phyloP scores from a whole-genome alignment of 192 early-diverging fungal genomes.

The Backusella tuberculispora region DNA sequence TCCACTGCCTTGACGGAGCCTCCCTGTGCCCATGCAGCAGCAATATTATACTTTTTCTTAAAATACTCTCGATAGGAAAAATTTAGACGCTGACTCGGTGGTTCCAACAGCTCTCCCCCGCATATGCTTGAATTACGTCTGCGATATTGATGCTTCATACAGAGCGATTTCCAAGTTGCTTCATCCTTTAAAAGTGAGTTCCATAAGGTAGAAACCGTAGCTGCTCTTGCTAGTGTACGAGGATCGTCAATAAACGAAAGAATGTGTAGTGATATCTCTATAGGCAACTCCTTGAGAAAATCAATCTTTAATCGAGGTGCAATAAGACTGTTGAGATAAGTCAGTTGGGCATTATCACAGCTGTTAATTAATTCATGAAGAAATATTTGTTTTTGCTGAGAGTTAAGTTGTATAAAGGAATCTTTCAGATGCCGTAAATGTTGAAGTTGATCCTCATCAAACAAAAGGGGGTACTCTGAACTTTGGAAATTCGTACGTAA shows the following conservation, averaged over 20 bases:
- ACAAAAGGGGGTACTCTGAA: constrained; percentile 18
- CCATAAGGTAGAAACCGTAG: constrained; percentile 72
- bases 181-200: constrained; percentile 57
- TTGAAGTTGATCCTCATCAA: constrained; percentile 30
- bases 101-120: constrained; percentile 36
- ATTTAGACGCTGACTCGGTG: constrained; percentile 34
- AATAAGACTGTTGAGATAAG: constrained; percentile 53
- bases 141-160: constrained; percentile 43
- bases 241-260: constrained; percentile 86
- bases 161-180: constrained; percentile 48
- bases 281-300: constrained; percentile 82
- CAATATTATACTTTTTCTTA: constrained; percentile 55
- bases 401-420: constrained; percentile 43
- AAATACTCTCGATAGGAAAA: constrained; percentile 60
- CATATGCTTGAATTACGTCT: constrained; percentile 40
- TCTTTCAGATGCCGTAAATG: constrained; percentile 36
- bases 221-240: constrained; percentile 70
- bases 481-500: background rate
- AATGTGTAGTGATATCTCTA: constrained; percentile 78
- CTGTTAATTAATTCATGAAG: constrained; percentile 51
- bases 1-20: constrained; percentile 56
- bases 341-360: constrained; percentile 55
- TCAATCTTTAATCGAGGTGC: constrained; percentile 81
- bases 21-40: constrained; percentile 56
- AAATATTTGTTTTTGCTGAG: constrained; percentile 39